Base-by-base conservation (phyloP, 2,329 filamentous ascomycete genomes). In the Coniochaeta hoffmannii region DNA sequence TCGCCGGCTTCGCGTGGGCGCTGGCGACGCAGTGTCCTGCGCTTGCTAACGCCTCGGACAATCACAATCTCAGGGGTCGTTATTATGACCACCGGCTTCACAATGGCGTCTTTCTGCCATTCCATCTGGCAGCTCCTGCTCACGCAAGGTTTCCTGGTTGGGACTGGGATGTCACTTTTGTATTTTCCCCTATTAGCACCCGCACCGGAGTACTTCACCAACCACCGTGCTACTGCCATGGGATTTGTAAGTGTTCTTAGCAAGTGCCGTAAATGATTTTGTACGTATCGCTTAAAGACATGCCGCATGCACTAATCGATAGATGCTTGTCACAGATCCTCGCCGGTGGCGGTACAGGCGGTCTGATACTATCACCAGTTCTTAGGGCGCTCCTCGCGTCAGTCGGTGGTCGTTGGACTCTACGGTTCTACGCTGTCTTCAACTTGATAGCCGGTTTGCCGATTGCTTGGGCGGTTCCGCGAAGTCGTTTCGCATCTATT, bases 141-240 rank as follows among this genome's bases (percentile, higher is more conserved):
- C 4, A 74, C 72, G 2, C 74, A 77, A 61, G 74, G 74, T 1
- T 60, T 76, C 11, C 59, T 76, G 12, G 68, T 71, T 41, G 74
- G 75, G 8, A 50, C 74, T 17, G 74, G 74, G n/a, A 70, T 69
- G 61, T 76, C 72, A 11, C 63, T 77, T 35, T 56, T 76, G 22
- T 73, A 74, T 55, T 75, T 73, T 53, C 70, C 73, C 9, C 66
- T 78, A 28, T 62, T 77, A 3, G 71, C 69, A 14, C 72, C 75
- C 3, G 73, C 76, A 10, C 75, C 76, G 0, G 76, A 79, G 61
- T 80, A 77, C 59, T 79, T 79, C 58, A 71, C 67, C 32, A 68
- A 66, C n/a, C 73, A 75, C 57, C 70, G 74, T 7, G 76, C 75
- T 1, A 71, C 70, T 5, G 74, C 75, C 2, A 73, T 77, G 67